Base-by-base conservation (phyloP, 2,329 filamentous ascomycete genomes). In the Boeremia lycopersici region DNA sequence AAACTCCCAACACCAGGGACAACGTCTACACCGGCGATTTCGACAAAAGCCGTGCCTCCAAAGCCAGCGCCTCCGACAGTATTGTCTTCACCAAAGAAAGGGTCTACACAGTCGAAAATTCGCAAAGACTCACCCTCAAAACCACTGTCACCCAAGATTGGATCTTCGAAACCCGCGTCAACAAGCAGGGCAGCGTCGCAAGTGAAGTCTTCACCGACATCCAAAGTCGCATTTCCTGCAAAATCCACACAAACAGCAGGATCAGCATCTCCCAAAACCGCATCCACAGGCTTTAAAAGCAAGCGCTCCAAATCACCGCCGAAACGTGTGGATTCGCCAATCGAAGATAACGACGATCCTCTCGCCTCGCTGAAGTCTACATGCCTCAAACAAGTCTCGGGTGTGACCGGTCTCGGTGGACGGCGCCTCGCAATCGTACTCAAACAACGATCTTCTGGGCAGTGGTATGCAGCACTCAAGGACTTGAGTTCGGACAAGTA, bases 381-480 rank as follows among this genome's bases (percentile, higher is more conserved):
- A 1, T 54, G 49, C 10, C 53, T 60, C 1, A 51, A 54, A 29
- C 57, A 60, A 52, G 43, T 42, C 9, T 62, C 60, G 26, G 50
- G 56, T n/a, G 52, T 69, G 9, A 68, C 65, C 0, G 67, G 62
- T 0, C 58, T 70, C 8, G 58, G 63, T n/a, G 67, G 64, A 8
- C 59, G 62, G 15, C 59, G 54, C 15, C 61, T 70, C 2, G 57
- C 64, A 0, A 50, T 70, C 19, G 59, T 59, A 7, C 44, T 64
- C 30, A 63, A 63, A 41, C 63, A 70, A 39, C 60, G 45, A 9
- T 53, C 63, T 2, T 67, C 63, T 1, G 61, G 61, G 13, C 57
- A 54, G 10, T 70, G 65, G 64, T 70, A 70, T 44, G 67, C 61
- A 0, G 67, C 67, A 2, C 52, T 70, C 8, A 70, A 70, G 35